Percentiles rank a stretch among this genome's conserved stretches.
Conservation (phyloP, 1,139 yeast species). For the Protomyces lactucae-debilis region DNA sequence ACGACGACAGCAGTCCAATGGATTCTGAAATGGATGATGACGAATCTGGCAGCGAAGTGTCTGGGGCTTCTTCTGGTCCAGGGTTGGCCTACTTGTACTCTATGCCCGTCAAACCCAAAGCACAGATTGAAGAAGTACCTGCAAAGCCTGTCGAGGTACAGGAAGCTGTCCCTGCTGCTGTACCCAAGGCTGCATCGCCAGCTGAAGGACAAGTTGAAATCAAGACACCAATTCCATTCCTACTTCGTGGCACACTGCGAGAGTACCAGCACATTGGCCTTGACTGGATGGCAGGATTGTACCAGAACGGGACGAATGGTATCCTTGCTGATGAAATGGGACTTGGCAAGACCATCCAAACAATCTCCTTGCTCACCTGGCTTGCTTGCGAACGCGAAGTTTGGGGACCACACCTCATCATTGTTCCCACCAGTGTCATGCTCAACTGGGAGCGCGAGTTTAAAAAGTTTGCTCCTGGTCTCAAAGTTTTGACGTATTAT, state of each 20-base stretch:
- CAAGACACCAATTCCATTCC: conserved; percentile 41
- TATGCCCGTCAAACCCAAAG: neutral
- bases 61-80: conserved; percentile 24
- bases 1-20: conserved; percentile 28
- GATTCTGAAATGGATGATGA: conserved; percentile 29
- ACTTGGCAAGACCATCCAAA: conserved; percentile 92
- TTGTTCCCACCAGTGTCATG: conserved; percentile 98
- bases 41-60: conserved; percentile 1
- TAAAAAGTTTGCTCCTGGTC: conserved; percentile 96
- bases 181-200: neutral
- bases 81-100: conserved; percentile 25
- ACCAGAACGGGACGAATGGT: conserved; percentile 90
- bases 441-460: conserved; percentile 99
- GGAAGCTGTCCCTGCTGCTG: neutral
- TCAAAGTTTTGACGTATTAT: conserved; percentile 89
- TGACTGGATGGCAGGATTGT: conserved; percentile 93
- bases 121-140: neutral
- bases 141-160: neutral
- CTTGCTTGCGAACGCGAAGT: conserved; percentile 87
- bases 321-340: conserved; percentile 99
- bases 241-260: conserved; percentile 74
- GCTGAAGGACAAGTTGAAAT: neutral
- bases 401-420: conserved; percentile 97
- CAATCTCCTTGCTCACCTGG: conserved; percentile 79
- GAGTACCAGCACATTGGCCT: conserved; percentile 94